Evolutionary conservation across 805 yeast genomes (phyloP), one percentile per base, ranked within the genome.

Genomic region (Candida gorgasii): DNA sequence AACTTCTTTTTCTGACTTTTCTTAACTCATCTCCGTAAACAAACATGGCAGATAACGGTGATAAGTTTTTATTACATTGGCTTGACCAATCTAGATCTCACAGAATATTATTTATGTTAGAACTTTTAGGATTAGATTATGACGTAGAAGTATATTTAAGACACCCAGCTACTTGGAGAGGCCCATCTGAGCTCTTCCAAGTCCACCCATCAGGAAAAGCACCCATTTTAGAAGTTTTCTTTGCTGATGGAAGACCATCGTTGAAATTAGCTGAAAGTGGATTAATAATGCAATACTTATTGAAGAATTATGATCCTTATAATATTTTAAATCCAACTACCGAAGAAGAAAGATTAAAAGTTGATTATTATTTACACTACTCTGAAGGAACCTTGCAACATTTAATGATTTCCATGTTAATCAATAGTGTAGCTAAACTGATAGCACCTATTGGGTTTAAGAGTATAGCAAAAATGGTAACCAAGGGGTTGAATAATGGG

Each of bases 41-140:
- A 22, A 36, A 38, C 5, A 49, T 49, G 53, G 39, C 39, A 9
- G 41, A 44, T 11, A 17, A 31, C 31, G 49, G 47, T 17, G 53
- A 49, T 17, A 49, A 44, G 28, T 49, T 49, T 29, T 39, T 49
- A 16, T 40, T 49, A 23, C 53, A 49, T 35, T 61, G 76, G 73
- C 71, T 80, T 34, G 72, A 72, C 42, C 63, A 72, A 13, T 82
- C 88, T 3, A 69, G 90, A 53, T 63, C 87, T 1, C 79, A 74
- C 40, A 69, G 89, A 42, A 69, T 82, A 8, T 54, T 78, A 22
- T 84, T 88, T 86, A 61, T 80, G 36, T 62, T 85, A n/a, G 87
- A 82, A 46, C 76, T 80, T 39, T 62, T 85, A 11, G 68, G 67
- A 9, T 54, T 83, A 5, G 76, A 76, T 18, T 84, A 80, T 53